phyloP scores from a whole-genome alignment of 805 yeast genomes.

The Kodamaea sagamina region DNA sequence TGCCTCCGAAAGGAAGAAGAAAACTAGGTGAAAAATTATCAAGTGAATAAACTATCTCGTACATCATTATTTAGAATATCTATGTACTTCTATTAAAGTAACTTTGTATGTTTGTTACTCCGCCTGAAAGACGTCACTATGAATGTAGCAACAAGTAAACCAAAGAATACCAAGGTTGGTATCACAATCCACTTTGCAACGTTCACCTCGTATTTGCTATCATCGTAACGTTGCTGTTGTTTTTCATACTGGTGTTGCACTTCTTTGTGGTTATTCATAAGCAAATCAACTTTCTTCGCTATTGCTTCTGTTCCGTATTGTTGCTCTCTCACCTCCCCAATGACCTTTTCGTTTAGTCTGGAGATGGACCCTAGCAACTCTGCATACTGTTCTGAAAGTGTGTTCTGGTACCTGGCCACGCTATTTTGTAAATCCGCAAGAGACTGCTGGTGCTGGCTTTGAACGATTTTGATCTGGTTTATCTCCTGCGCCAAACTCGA shows the following conservation, averaged over 20 bases:
- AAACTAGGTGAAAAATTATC: slow-evolving; percentile 5
- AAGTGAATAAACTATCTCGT: slow-evolving; percentile 6
- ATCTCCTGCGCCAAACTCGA: background rate
- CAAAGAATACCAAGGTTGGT: slow-evolving; percentile 35
- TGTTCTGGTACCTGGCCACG: slow-evolving; percentile 28
- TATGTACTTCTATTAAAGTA: slow-evolving; percentile 37
- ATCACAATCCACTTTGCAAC: slow-evolving; percentile 42
- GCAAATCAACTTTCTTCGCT: slow-evolving; percentile 39
- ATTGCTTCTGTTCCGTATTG: slow-evolving; percentile 36
- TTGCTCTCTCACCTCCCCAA: slow-evolving; percentile 45
- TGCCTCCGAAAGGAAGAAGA: slow-evolving; percentile 16
- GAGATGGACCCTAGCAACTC: slow-evolving; percentile 35
- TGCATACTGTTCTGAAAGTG: slow-evolving; percentile 32
- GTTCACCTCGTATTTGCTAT: slow-evolving; percentile 20
- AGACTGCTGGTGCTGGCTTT: slow-evolving; percentile 21
- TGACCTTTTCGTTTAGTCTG: slow-evolving; percentile 36
- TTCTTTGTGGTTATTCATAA: slow-evolving; percentile 43
- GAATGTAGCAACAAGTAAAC: slow-evolving; percentile 43
- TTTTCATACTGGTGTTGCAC: slow-evolving; percentile 30
- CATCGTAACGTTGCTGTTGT: slow-evolving; percentile 11
- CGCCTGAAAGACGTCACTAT: slow-evolving; percentile 56
- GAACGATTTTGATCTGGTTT: slow-evolving; percentile 8
- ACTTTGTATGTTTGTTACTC: slow-evolving; percentile 63
- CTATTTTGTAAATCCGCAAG: slow-evolving; percentile 22
- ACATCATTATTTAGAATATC: slow-evolving; percentile 1